Base-by-base conservation (phyloP, 495 filamentous ascomycete genomes). In the Aspergillus avenaceus region DNA sequence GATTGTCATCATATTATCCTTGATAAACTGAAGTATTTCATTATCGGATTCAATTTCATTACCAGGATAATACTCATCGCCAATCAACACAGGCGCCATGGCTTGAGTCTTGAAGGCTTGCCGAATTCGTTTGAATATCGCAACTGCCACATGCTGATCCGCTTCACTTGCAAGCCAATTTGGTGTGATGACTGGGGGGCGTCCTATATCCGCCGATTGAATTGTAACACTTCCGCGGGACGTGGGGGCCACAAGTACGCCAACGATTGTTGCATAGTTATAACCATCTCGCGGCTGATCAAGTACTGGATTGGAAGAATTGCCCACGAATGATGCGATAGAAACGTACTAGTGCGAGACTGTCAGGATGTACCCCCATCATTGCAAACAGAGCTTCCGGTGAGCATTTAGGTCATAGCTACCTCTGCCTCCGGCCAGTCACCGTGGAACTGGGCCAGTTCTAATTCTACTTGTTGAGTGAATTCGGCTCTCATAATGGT, bases 351-450 rank as follows among this genome's bases (percentile, higher is more conserved):
- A 18, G 8, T 1, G 34, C 46, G 46, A n/a, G 52, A 54, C 19
- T 66, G 58, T 23, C 43, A 28, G 2, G 13, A 18, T 9, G 5
- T 3, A 11, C 22, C 1, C 12, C 3, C 8, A 9, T 1, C 12
- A 9, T 11, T 27, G 18, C 29, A 7, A 44, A 27, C 8, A 24
- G 56, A 56, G 8, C 8, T 45, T 0, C 24, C 36, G 48, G n/a
- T n/a, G n/a, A n/a, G n/a, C n/a, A n/a, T n/a, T n/a, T n/a, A n/a
- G n/a, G n/a, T n/a, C n/a, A n/a, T n/a, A n/a, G n/a, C n/a, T 68
- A 49, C 58, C 60, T 84, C 80, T 9, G 81, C 58, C 34, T 84
- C 81, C 5, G 82, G 82, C 80, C 80, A 84, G 56, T 85, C 79
- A 0, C 47, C 42, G 0, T 79, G 69, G 37, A 77, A 77, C 14